These are phyloP conservation scores for Ocimum tenuiflorum DNA, from an alignment of 257 asterid species.

Conservation along the genomic window DNA sequence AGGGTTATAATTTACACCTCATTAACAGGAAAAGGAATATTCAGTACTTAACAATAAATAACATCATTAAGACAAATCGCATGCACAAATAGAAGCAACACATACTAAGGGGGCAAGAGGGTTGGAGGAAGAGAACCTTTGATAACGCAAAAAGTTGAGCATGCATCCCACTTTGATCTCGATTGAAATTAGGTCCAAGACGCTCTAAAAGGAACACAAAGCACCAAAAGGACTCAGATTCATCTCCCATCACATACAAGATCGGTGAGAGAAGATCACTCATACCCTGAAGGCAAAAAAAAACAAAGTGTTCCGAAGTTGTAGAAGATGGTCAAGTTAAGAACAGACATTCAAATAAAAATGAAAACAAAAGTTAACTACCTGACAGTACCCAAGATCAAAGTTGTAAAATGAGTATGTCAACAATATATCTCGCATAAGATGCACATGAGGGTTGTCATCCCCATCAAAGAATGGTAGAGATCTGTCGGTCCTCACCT, in stretches of 20 bases:
- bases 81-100: not conserved
- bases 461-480: conserved; percentile 86
- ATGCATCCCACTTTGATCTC: conserved; percentile 99
- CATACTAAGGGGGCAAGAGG: not conserved
- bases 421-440: conserved; percentile 79
- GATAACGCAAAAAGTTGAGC: conserved; percentile 92
- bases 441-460: conserved; percentile 81
- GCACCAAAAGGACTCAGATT: conserved; percentile 94
- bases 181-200: conserved; percentile 96
- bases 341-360: not conserved
- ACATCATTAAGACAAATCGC: not conserved
- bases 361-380: conserved; percentile 20
- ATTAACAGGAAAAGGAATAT: not conserved
- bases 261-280: conserved; percentile 97
- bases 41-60: not conserved
- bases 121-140: conserved; percentile 48
- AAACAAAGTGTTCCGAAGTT: conserved; percentile 3
- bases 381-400: conserved; percentile 99
- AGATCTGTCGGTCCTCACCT: conserved; percentile 98
- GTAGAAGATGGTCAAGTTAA: not conserved
- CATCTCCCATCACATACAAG: conserved; percentile 81
- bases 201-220: conserved; percentile 85
- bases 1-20: not conserved
- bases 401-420: conserved; percentile 98
- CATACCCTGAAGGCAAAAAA: conserved; percentile 70